These are phyloP conservation scores for Solanum appendiculatum DNA, from an alignment of 257 asterid genomes.

Conservation along the genomic window DNA sequence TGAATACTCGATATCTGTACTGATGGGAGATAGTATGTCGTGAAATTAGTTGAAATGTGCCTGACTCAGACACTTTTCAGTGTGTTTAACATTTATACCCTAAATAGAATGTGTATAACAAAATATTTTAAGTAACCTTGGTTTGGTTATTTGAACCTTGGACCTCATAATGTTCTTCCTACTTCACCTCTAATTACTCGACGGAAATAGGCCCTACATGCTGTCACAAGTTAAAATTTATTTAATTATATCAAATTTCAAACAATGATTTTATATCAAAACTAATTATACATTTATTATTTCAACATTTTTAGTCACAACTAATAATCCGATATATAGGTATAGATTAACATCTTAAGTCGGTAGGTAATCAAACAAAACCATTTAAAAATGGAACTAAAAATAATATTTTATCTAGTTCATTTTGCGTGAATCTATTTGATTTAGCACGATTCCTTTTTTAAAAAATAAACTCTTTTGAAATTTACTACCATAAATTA, in stretches of 20 bases:
- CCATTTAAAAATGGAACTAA: neutral
- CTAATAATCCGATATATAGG: neutral
- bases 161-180: neutral
- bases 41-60: neutral
- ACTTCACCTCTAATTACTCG: neutral
- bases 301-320: neutral
- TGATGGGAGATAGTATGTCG: neutral
- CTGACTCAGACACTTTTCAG: neutral
- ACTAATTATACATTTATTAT: neutral
- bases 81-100: neutral
- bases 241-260: neutral
- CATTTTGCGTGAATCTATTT: neutral
- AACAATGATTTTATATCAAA: neutral
- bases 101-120: neutral
- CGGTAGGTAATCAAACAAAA: neutral
- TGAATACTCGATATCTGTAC: neutral
- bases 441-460: neutral
- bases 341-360: neutral
- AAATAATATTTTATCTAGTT: neutral
- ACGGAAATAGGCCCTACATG: neutral
- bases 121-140: too few species aligned
- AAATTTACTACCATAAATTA: neutral
- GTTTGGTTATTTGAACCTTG: neutral
- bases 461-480: neutral
- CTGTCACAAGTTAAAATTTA: neutral